Conservation (phyloP, 169 alveolate species). For the Eimeria sp. region DNA sequence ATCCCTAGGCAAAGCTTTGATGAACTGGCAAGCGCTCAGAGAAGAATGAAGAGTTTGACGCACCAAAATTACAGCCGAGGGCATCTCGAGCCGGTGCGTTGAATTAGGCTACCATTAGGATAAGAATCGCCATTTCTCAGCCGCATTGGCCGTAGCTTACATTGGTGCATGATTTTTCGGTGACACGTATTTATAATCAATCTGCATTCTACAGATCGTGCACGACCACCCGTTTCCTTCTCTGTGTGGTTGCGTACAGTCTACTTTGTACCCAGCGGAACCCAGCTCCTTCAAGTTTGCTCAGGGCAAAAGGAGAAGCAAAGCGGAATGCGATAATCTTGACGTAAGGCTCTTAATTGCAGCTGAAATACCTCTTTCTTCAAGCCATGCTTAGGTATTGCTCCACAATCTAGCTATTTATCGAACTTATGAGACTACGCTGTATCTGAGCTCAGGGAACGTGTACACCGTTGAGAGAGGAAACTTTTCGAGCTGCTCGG, state of each 20-base stretch:
- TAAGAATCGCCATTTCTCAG: neutral
- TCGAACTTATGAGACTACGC: neutral
- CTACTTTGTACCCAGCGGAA: conserved; percentile 38
- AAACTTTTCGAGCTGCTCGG: conserved; percentile 31
- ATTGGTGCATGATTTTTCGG: neutral
- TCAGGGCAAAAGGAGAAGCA: conserved; percentile 53
- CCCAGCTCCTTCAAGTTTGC: conserved; percentile 1
- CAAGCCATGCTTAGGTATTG: neutral
- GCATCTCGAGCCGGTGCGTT: conserved; percentile 62
- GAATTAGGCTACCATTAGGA: neutral
- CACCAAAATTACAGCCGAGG: neutral
- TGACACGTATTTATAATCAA: neutral
- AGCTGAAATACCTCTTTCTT: neutral
- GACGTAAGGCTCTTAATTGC: conserved; percentile 32
- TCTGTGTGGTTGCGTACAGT: conserved; percentile 39
- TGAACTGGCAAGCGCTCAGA: neutral
- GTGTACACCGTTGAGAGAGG: conserved; percentile 48
- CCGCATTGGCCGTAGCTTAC: neutral
- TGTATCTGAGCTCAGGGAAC: conserved; percentile 33
- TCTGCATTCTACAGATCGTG: neutral
- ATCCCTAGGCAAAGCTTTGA: conserved; percentile 58
- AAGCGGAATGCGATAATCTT: conserved; percentile 21
- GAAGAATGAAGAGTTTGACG: conserved; percentile 1
- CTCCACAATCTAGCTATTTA: neutral
- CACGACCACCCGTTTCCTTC: neutral